A percentile compares a stretch with the other conserved stretches of the same genome.
Evolutionary conservation across 2,329 filamentous ascomycete genomes (phyloP).

Genomic region (Fusarium kyushuense): DNA sequence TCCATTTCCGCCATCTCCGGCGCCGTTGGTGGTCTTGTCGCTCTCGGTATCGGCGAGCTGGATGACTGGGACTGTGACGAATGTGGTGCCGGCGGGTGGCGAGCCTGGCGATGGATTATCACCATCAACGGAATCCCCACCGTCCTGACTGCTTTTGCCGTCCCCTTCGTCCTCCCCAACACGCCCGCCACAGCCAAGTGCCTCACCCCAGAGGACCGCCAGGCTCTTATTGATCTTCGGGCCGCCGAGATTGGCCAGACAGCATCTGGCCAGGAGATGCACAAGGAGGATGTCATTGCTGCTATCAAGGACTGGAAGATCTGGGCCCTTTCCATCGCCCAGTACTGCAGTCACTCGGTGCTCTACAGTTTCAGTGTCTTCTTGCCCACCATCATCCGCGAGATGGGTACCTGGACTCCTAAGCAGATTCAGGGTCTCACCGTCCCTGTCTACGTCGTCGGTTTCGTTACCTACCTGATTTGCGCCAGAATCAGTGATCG

Average conservation of each 20-base stretch:
- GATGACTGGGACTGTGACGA: constrained; percentile 58
- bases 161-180: constrained; percentile 70
- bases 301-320: constrained; percentile 69
- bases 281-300: constrained; percentile 46
- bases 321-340: constrained; percentile 68
- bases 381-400: constrained; percentile 75
- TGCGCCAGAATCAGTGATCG: constrained; percentile 69
- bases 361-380: constrained; percentile 77
- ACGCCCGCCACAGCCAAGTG: constrained; percentile 65
- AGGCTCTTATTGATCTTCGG: constrained; percentile 65
- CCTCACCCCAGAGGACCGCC: constrained; percentile 44
- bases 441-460: constrained; percentile 74
- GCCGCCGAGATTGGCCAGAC: constrained; percentile 58
- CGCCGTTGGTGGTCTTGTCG: constrained; percentile 73
- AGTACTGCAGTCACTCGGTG: constrained; percentile 73
- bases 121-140: constrained; percentile 62
- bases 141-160: constrained; percentile 65
- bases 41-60: constrained; percentile 66
- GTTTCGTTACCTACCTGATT: constrained; percentile 70
- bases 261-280: constrained; percentile 40
- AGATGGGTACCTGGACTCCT: constrained; percentile 67
- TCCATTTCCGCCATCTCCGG: constrained; percentile 71
- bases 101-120: constrained; percentile 77
- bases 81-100: constrained; percentile 66
- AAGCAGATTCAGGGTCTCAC: constrained; percentile 74